These are phyloP conservation scores for Ophiostoma sp. DNA, from an alignment of 2,329 filamentous ascomycete genomes.

Conservation along the genomic window DNA sequence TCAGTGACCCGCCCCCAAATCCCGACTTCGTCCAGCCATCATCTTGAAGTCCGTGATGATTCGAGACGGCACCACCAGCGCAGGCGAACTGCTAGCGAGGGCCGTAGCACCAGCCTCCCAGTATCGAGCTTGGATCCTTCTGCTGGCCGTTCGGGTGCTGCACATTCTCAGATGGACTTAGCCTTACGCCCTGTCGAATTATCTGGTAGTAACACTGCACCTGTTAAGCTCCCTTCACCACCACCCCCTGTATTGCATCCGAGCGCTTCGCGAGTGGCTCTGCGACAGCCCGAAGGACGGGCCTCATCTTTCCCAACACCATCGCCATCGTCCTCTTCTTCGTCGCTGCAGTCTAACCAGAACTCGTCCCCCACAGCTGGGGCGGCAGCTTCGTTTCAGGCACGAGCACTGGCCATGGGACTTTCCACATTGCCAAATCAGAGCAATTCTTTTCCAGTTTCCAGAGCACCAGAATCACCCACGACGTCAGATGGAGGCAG, in stretches of 20 bases:
- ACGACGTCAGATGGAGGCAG: not conserved
- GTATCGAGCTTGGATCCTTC: constrained; percentile 31
- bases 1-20: constrained; percentile 45
- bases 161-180: constrained; percentile 63
- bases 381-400: constrained; percentile 34
- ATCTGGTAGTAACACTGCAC: not conserved
- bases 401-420: constrained; percentile 29
- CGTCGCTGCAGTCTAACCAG: constrained; percentile 11
- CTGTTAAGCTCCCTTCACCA: constrained; percentile 13
- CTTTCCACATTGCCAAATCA: not conserved
- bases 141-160: constrained; percentile 29
- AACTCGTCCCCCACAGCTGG: constrained; percentile 4
- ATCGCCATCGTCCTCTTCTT: constrained; percentile 20
- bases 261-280: constrained; percentile 23
- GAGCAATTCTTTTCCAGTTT: not conserved
- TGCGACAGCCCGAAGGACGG: constrained; percentile 18
- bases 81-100: constrained; percentile 49
- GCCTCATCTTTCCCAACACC: constrained; percentile 13
- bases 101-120: constrained; percentile 52
- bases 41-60: constrained; percentile 48
- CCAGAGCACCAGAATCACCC: not conserved
- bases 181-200: constrained; percentile 36
- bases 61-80: constrained; percentile 38
- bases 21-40: constrained; percentile 34
- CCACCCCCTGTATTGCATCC: not conserved